These are phyloP conservation scores for Verruconis gallopava DNA, from an alignment of 2,329 filamentous ascomycete genomes.

Conservation along the genomic window DNA sequence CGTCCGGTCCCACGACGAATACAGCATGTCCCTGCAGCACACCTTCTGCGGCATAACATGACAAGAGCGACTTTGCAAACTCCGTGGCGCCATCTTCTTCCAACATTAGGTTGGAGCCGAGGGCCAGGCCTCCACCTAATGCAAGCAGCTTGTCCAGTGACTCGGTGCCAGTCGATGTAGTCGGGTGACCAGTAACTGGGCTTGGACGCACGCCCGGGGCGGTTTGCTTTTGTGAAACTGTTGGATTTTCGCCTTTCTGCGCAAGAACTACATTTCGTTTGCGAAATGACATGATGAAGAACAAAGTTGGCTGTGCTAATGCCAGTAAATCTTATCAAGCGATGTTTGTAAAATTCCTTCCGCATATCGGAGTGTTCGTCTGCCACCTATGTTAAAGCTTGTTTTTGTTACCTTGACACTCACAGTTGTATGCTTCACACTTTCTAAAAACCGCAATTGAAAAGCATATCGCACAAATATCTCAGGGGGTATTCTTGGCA, in stretches of 20 bases:
- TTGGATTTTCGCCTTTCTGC: slow-evolving; percentile 16
- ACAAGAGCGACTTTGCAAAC: slow-evolving; percentile 70
- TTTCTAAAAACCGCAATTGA: too few relatives aligned
- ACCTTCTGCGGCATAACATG: slow-evolving; percentile 88
- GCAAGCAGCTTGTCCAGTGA: slow-evolving; percentile 77
- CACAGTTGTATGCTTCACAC: too few relatives aligned
- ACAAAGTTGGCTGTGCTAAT: too few relatives aligned
- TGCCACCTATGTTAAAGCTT: too few relatives aligned
- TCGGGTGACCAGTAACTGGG: slow-evolving; percentile 72
- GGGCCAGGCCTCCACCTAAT: slow-evolving; percentile 70
- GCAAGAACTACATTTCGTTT: slow-evolving; percentile 51
- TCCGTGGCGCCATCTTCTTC: slow-evolving; percentile 91
- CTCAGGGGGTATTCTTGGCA: too few relatives aligned
- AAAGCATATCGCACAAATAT: too few relatives aligned
- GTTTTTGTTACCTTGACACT: too few relatives aligned
- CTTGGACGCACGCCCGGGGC: slow-evolving; percentile 61
- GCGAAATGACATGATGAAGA: too few relatives aligned
- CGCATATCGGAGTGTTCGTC: too few relatives aligned
- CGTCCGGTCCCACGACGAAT: slow-evolving; percentile 68
- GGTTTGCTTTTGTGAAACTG: slow-evolving; percentile 11
- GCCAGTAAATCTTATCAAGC: too few relatives aligned
- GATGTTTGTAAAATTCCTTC: too few relatives aligned
- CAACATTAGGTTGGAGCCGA: slow-evolving; percentile 69
- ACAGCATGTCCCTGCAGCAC: slow-evolving; percentile 82
- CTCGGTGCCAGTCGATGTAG: slow-evolving; percentile 79